These are phyloP conservation scores for Sugiyamaella sp. DNA, from an alignment of 1,139 yeast genomes.

Conservation along the genomic window DNA sequence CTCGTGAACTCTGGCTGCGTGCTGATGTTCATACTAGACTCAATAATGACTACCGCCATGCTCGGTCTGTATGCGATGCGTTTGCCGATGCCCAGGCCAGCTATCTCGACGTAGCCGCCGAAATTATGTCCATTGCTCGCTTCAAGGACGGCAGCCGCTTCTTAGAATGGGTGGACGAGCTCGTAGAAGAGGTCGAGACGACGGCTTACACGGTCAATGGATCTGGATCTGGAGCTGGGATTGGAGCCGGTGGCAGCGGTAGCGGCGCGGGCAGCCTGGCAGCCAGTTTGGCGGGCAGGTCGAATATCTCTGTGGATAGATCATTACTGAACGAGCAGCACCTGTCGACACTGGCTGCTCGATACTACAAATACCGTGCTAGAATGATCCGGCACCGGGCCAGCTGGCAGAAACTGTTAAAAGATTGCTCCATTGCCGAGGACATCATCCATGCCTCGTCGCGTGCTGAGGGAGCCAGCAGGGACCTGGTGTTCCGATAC, in stretches of 20 bases:
- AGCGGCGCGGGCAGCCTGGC: too few species aligned
- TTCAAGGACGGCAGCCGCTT: slow-evolving; percentile 44
- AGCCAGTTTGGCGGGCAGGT: too few species aligned
- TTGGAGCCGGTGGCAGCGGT: too few species aligned
- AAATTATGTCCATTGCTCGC: slow-evolving; percentile 54
- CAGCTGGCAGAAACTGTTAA: slow-evolving; percentile 46
- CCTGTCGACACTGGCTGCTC: slow-evolving; percentile 33
- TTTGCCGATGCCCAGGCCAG: slow-evolving; percentile 66
- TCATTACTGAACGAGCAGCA: slow-evolving; percentile 37
- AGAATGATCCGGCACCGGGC: slow-evolving; percentile 43
- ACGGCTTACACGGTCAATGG: slow-evolving; percentile 27
- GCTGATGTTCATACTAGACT: slow-evolving; percentile 49
- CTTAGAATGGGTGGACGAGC: slow-evolving; percentile 45
- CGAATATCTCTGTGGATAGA: slow-evolving; percentile 37
- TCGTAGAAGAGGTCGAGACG: slow-evolving; percentile 35
- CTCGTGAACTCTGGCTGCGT: slow-evolving; percentile 59
- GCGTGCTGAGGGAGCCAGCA: neutral
- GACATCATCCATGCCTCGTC: slow-evolving; percentile 39
- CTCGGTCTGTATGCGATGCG: slow-evolving; percentile 62
- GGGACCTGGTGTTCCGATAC: slow-evolving; percentile 38
- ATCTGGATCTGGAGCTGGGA: too few species aligned
- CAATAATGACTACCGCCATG: slow-evolving; percentile 53
- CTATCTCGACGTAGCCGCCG: slow-evolving; percentile 65
- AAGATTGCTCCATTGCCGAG: slow-evolving; percentile 44
- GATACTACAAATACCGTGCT: slow-evolving; percentile 35